phyloP scores from a whole-genome alignment of 2,329 filamentous ascomycete species.

The Pseudogymnoascus sp. region DNA sequence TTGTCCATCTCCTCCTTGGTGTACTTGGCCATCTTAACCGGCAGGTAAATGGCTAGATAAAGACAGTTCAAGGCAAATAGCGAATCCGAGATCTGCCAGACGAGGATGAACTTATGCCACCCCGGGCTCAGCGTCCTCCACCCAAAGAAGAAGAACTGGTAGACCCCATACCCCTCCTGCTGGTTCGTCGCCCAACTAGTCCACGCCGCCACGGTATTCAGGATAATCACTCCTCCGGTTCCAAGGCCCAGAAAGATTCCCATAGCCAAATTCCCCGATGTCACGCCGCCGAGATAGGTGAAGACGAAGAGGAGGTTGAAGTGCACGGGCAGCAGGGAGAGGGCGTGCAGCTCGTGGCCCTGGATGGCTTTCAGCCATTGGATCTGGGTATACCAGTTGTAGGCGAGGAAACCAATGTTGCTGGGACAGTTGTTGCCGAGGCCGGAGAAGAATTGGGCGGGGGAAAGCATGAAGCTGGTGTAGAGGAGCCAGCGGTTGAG shows the following conservation, averaged over 20 bases:
- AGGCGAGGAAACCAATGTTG: slow-evolving; percentile 14
- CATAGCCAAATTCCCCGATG: not conserved
- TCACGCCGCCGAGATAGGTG: not conserved
- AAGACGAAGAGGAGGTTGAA: not conserved
- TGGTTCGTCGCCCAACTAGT: slow-evolving; percentile 12
- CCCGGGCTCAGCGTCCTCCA: not conserved
- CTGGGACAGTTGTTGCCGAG: slow-evolving; percentile 14
- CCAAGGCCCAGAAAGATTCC: slow-evolving; percentile 9
- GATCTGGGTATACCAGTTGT: slow-evolving; percentile 15
- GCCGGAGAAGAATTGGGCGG: slow-evolving; percentile 13
- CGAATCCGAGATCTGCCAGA: not conserved
- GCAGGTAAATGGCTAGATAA: not conserved
- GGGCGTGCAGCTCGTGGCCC: slow-evolving; percentile 9
- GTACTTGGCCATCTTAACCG: not conserved
- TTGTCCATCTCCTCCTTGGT: not conserved
- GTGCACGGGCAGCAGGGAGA: not conserved
- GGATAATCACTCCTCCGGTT: slow-evolving; percentile 10
- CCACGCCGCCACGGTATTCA: slow-evolving; percentile 14
- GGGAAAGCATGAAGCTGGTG: slow-evolving; percentile 13
- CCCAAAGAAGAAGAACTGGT: slow-evolving; percentile 14
- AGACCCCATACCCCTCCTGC: slow-evolving; percentile 10
- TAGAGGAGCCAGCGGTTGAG: slow-evolving; percentile 15
- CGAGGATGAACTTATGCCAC: not conserved
- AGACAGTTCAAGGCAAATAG: not conserved
- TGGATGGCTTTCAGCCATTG: slow-evolving; percentile 8